Evolutionary conservation across 164 flowering plant genomes (phyloP).

Genomic region (Magnolia changhungtana): DNA sequence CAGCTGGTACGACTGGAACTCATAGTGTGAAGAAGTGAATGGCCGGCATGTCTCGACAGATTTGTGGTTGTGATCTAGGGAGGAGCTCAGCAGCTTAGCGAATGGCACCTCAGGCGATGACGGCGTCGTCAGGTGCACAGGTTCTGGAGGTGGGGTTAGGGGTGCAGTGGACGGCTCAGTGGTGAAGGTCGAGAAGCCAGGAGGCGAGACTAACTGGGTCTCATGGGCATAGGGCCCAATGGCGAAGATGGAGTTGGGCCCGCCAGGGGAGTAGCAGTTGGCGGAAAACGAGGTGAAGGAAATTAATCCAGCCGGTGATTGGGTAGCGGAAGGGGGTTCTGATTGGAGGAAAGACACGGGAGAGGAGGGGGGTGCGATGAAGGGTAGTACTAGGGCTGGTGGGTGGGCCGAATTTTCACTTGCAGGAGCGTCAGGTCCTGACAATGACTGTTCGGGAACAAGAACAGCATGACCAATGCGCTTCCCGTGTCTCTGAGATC

Average conservation of each 20-base stretch:
- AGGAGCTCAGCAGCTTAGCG: constrained; percentile 56
- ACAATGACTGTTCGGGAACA: constrained; percentile 50
- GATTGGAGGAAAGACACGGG: constrained; percentile 94
- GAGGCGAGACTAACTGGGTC: constrained; percentile 92
- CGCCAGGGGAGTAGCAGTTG: constrained; percentile 71
- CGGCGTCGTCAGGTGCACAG: constrained; percentile 88
- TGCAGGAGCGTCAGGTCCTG: constrained; percentile 28
- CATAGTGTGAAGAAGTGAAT: constrained; percentile 53
- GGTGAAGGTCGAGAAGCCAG: constrained; percentile 84
- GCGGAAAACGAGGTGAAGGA: constrained; percentile 55
- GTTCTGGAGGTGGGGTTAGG: constrained; percentile 91
- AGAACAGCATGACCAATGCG: constrained; percentile 75
- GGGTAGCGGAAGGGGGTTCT: constrained; percentile 77
- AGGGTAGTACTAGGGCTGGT: constrained; percentile 54
- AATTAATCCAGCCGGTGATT: constrained; percentile 66
- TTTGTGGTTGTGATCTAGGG: constrained; percentile 45
- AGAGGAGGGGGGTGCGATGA: constrained; percentile 93
- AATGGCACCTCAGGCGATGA: constrained; percentile 99
- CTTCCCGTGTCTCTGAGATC: constrained; percentile 50
- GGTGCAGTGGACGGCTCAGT: constrained; percentile 99
- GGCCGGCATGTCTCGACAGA: constrained; percentile 32
- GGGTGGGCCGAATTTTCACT: constrained; percentile 38
- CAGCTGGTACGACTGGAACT: constrained; percentile 82
- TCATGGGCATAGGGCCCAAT: constrained; percentile 98
- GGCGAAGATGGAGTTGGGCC: constrained; percentile 78